Evolutionary conservation across 345 rosid species (phyloP), one percentile per base, ranked within the genome.

Genomic region (Hibiscus trionum): DNA sequence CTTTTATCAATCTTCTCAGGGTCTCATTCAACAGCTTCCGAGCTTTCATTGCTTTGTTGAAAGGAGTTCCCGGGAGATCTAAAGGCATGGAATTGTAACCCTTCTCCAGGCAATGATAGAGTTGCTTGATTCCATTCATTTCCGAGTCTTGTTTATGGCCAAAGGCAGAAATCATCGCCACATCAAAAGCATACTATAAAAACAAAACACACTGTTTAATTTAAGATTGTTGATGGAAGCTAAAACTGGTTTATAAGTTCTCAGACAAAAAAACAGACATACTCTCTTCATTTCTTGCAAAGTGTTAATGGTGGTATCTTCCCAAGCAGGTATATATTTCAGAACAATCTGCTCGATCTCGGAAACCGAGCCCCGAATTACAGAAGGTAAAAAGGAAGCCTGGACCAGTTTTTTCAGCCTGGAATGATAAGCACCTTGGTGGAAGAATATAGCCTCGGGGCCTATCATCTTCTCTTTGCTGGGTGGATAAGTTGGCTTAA

Each of bases 1-100:
- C 84, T 72, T 86, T 73, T 73, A 91, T 94, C 77, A 91, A 4
- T 65, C 69, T 80, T 85, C 71, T 84, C 75, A 91, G 57, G 0
- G 62, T 85, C 81, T 86, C 86, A 63, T 77, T 86, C 53, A 94
- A 77, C 72, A 73, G 88, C 78, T 77, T 79, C 81, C 97, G 87
- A 68, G 97, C 97, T 97, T 91, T 91, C 82, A 91, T 87, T 67
- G 98, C 90, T 77, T 78, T 87, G 70, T 78, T 85, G 76, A 86
- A 94, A 37, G 87, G 90, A 57, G 98, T 94, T 73, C 96, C 95
- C 0, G 93, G 96, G 33, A 94, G 75, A 79, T 88, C 85, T 59
- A 91, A 75, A 46, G 98, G 97, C 98, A 94, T 94, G 33, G 98
- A 94, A 76, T 94, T 94, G 76, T 91, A 91, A 56, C 98, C 98